phyloP scores from a whole-genome alignment of 1,139 yeast genomes.

The Suhomyces choctaworum region DNA sequence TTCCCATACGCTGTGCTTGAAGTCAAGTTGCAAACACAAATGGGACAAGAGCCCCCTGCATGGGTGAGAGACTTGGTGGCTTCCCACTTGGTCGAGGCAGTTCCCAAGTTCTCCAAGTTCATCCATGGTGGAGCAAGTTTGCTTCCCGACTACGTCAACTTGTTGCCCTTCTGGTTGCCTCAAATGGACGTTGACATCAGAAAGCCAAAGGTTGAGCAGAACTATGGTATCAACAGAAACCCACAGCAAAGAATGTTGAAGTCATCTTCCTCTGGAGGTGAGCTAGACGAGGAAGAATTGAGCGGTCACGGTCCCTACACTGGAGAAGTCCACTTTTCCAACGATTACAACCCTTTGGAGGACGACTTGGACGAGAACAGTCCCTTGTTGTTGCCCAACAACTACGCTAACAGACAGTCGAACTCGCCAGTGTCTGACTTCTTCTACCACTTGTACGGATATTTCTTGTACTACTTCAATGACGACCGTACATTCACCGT shows the following conservation, averaged over 20 bases:
- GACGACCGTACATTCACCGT: conserved; percentile 73
- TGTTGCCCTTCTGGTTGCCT: conserved; percentile 97
- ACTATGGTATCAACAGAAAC: conserved; percentile 55
- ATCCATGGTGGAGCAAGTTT: conserved; percentile 93
- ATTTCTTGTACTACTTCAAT: conserved; percentile 50
- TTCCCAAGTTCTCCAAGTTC: conserved; percentile 94
- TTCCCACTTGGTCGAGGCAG: conserved; percentile 94
- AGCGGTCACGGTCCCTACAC: conserved; percentile 31
- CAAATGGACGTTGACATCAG: conserved; percentile 96
- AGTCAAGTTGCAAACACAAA: conserved; percentile 93
- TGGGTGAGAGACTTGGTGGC: conserved; percentile 94
- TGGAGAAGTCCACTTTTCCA: conserved; percentile 48
- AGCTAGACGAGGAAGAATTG: conserved; percentile 48
- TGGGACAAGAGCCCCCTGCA: conserved; percentile 97
- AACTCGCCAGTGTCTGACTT: conserved; percentile 35
- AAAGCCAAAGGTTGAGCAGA: conserved; percentile 73
- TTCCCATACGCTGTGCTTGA: conserved; percentile 97
- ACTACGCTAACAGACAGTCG: conserved; percentile 29
- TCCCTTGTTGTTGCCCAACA: conserved; percentile 43
- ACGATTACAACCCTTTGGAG: conserved; percentile 49
- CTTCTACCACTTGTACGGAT: conserved; percentile 35
- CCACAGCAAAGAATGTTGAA: conserved; percentile 25
- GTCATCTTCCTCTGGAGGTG: conserved; percentile 50
- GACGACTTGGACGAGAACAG: conserved; percentile 48
- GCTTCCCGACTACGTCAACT: conserved; percentile 74